Evolutionary conservation across 1,284 basidiomycete species (phyloP), one percentile per base, ranked within the genome.

Genomic region (Vanrija sp.): DNA sequence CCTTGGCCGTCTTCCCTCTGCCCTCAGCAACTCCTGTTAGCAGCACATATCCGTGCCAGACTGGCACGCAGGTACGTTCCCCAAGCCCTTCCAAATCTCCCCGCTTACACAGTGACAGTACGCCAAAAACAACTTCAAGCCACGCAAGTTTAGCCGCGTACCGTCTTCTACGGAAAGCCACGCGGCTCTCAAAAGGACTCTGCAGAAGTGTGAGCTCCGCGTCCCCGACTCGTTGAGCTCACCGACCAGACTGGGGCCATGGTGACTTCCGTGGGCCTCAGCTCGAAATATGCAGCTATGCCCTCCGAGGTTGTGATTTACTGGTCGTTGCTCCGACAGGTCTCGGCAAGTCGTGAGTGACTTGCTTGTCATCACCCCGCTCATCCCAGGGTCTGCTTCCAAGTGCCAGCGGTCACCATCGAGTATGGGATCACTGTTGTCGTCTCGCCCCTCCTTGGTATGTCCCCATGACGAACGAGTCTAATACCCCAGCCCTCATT

Each of bases 301-400:
- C 86, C 1, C 76, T 86, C 26, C 69, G 74, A 60, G 87, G 86
- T 80, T 64, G 74, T 16, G 88, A 91, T 74, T 83, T 91, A 6
- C 81, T 91, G n/a, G 88, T 92, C 6, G 81, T 92, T 3, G 90
- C 90, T 8, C 89, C 91, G 0, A 93, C 90, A 2, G 90, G 91
- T 3, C 86, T 91, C 82, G 90, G 90, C 26, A 93, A 93, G 62
- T 74, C 83, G 89, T 87, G 49, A 53, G 77, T 61, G 28, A 8
- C 10, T 0, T 15, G 18, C 28, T 10, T 2, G 28, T 28, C 28
- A 28, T 28, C 7, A 6, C 28, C 8, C 9, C 34, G 21, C 47
- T 55, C 47, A 54, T 28, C 12, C 8, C 34, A 67, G 89, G 61
- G 67, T 93, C 5, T 94, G 90, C 73, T 94, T 92, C 66, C 91